Percentiles rank a stretch among this genome's conserved stretches.
Evolutionary conservation across 176 grass and related monocot species (phyloP).

Genomic region (Eleusine coracana): DNA sequence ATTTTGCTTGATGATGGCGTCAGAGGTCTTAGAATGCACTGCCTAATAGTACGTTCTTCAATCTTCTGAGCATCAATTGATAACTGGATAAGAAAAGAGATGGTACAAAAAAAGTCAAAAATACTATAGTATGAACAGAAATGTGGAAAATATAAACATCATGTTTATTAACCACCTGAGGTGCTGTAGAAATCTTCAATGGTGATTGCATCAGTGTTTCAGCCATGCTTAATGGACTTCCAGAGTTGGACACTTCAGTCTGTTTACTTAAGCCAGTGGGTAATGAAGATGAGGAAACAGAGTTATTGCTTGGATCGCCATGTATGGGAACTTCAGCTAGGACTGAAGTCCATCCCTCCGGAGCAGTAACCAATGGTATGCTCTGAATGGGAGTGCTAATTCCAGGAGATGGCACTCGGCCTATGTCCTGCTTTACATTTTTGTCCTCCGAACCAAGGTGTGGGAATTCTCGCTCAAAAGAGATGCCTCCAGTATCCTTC

Average conservation of each 20-base stretch:
- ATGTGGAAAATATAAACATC: not conserved
- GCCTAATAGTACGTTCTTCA: constrained; percentile 64
- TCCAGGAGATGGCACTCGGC: constrained; percentile 62
- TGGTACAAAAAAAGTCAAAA: not conserved
- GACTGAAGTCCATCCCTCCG: constrained; percentile 60
- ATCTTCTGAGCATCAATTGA: constrained; percentile 69
- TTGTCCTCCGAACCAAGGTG: constrained; percentile 66
- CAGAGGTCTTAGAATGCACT: constrained; percentile 65
- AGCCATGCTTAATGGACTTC: constrained; percentile 63
- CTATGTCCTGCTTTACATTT: constrained; percentile 53
- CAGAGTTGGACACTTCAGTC: constrained; percentile 30
- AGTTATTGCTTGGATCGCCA: constrained; percentile 45
- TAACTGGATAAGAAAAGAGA: constrained; percentile 44
- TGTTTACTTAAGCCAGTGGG: constrained; percentile 34
- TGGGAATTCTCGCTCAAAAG: constrained; percentile 76
- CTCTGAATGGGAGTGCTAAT: constrained; percentile 66
- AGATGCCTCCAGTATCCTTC: constrained; percentile 41
- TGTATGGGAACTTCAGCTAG: constrained; percentile 65
- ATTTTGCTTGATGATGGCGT: constrained; percentile 70
- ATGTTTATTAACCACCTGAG: constrained; percentile 54
- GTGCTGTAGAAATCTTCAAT: constrained; percentile 48
- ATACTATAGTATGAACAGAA: not conserved
- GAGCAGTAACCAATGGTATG: constrained; percentile 40
- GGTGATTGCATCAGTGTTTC: constrained; percentile 73
- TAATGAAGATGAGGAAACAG: constrained; percentile 31